Evolutionary conservation across 352 stramenopile genomes (phyloP).

Genomic region (Phytophthora litchii): DNA sequence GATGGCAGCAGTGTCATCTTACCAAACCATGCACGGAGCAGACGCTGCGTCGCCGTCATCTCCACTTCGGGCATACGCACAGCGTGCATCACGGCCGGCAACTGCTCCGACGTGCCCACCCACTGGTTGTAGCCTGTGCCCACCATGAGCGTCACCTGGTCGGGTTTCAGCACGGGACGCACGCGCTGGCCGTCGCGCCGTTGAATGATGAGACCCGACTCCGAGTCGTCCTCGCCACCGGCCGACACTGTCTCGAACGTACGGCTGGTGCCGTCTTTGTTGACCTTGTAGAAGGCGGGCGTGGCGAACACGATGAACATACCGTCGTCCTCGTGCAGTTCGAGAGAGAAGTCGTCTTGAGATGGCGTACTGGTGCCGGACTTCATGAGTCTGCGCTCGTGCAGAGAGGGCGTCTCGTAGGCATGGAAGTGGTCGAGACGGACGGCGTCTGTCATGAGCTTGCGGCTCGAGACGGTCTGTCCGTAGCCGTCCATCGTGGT

Average conservation of each 20-base stretch:
- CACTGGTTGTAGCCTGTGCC: slow-evolving; percentile 62
- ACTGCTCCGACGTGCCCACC: slow-evolving; percentile 46
- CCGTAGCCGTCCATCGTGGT: slow-evolving; percentile 46
- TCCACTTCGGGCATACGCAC: slow-evolving; percentile 57
- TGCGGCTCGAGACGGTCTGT: slow-evolving; percentile 42
- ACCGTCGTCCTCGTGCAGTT: slow-evolving; percentile 64
- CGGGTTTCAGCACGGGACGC: slow-evolving; percentile 52
- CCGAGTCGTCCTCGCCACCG: slow-evolving; percentile 32
- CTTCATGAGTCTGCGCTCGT: slow-evolving; percentile 25
- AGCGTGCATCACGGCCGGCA: slow-evolving; percentile 63
- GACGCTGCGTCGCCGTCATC: slow-evolving; percentile 34
- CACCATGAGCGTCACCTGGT: slow-evolving; percentile 66
- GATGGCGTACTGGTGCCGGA: slow-evolving; percentile 8
- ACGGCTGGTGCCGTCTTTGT: slow-evolving; percentile 28
- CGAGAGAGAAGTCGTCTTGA: slow-evolving; percentile 48
- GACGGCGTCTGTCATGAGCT: slow-evolving; percentile 58
- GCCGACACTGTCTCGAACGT: slow-evolving; percentile 35
- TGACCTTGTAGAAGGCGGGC: slow-evolving; percentile 58
- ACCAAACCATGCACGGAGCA: slow-evolving; percentile 61
- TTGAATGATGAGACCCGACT: slow-evolving; percentile 64
- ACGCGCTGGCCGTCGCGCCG: slow-evolving; percentile 45
- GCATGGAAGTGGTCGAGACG: slow-evolving; percentile 71
- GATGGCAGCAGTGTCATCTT: slow-evolving; percentile 68
- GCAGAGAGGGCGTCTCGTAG: slow-evolving; percentile 44
- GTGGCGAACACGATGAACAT: slow-evolving; percentile 66